Percentiles rank a stretch among this genome's conserved stretches.
Evolutionary conservation across 1,284 basidiomycete genomes (phyloP).

Genomic region (Phellinidium pouzarii): DNA sequence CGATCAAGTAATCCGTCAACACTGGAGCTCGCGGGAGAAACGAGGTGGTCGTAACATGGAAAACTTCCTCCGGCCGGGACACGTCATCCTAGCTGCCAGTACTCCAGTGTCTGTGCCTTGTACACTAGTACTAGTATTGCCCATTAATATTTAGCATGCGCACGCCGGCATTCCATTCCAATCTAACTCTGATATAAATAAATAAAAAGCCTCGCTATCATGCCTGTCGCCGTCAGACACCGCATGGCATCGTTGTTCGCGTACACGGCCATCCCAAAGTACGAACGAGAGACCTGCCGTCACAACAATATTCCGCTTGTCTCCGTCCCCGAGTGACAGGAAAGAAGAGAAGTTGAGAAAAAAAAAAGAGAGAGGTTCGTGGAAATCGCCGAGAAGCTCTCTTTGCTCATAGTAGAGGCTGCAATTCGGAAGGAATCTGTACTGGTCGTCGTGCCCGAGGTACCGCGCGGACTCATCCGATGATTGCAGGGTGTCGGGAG

Average conservation of each 20-base stretch:
- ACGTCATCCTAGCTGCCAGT: neutral
- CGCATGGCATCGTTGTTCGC: neutral
- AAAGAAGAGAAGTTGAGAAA: neutral
- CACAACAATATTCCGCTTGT: neutral
- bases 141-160: neutral
- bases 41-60: neutral
- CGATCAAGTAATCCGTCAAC: too few species aligned
- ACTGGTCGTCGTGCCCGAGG: conserved; percentile 1
- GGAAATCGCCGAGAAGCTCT: conserved; percentile 3
- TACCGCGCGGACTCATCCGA: neutral
- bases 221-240: neutral
- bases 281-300: neutral
- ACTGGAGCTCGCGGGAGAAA: neutral
- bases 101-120: neutral
- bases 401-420: too few species aligned
- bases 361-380: neutral
- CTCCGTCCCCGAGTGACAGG: neutral
- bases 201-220: neutral
- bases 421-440: neutral
- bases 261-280: neutral
- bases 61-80: neutral
- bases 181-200: neutral
- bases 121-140: too few species aligned
- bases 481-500: neutral
- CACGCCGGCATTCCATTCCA: neutral